Evolutionary conservation across 2,329 filamentous ascomycete genomes (phyloP), one percentile per base, ranked within the genome.

Genomic region (Epichloe gansuensis): DNA sequence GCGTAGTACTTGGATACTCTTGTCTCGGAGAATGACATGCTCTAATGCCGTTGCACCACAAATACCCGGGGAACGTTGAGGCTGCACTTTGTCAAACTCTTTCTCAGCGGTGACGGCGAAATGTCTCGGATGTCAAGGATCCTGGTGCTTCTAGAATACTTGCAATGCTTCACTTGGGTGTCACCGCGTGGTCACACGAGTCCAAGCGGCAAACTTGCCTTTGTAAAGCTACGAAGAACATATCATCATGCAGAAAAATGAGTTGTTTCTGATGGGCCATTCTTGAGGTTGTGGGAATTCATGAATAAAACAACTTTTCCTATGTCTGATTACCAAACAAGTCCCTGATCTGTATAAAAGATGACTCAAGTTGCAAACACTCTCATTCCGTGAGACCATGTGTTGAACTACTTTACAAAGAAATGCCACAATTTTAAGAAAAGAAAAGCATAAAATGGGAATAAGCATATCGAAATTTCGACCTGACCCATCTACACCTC

Each of bases 101-200:
- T n/a, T 50, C 13, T n/a, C 11, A 34, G 31, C 23, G 34, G 34
- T 23, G 13, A 46, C 36, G 36, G n/a, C 42, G 11, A 13, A 17
- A 47, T 51, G 50, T 51, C 43, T 51, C 50, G 38, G 50, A 9
- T 13, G 25, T 7, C n/a, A 34, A 36, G 25, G 27, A 47, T 34
- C 35, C 13, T 35, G 38, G 23, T 27, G 41, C 23, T 52, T 52
- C 51, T 52, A 36, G 51, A 50, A 50, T 38, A 27, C 31, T 36
- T 50, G 35, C 25, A 11, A 15, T 34, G 34, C 47, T 50, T 46
- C 51, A 52, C 34, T 41, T 25, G 47, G 31, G 51, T 49, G 13
- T 23, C 45, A 49, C 51, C 21, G 34, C 13, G 23, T 48, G 46
- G 51, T 41, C 15, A 35, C 51, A 52, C 35, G 13, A 38, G 25